phyloP scores from a whole-genome alignment of 2,329 filamentous ascomycete species.

The Tolypocladium tundrense region DNA sequence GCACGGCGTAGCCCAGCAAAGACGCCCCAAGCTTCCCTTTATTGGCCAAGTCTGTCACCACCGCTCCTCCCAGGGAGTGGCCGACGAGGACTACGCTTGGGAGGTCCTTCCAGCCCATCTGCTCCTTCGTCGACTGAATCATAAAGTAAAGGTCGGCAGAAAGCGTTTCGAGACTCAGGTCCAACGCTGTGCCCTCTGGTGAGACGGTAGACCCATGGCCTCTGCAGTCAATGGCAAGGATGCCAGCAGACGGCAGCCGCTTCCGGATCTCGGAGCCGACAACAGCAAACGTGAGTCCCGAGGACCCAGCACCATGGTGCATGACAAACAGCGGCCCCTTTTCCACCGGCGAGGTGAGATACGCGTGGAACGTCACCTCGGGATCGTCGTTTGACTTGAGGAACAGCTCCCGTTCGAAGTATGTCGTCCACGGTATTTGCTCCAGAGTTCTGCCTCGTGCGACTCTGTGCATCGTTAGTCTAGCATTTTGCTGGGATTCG shows the following conservation, averaged over 20 bases:
- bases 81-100: slow-evolving; percentile 77
- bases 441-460: slow-evolving; percentile 46
- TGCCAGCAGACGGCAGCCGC: slow-evolving; percentile 66
- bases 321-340: slow-evolving; percentile 78
- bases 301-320: slow-evolving; percentile 92
- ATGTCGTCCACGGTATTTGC: slow-evolving; percentile 75
- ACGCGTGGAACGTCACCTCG: slow-evolving; percentile 66
- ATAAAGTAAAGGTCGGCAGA: slow-evolving; percentile 62
- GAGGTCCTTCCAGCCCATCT: slow-evolving; percentile 62
- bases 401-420: slow-evolving; percentile 81
- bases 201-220: slow-evolving; percentile 70
- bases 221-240: slow-evolving; percentile 77
- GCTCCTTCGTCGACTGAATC: slow-evolving; percentile 53
- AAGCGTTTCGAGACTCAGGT: slow-evolving; percentile 65
- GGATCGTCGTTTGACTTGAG: slow-evolving; percentile 40
- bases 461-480: slow-evolving; percentile 24
- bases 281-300: slow-evolving; percentile 81
- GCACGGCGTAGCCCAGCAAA: slow-evolving; percentile 75
- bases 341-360: slow-evolving; percentile 70
- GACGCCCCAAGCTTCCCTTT: slow-evolving; percentile 53
- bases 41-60: slow-evolving; percentile 74
- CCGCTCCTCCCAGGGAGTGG: slow-evolving; percentile 86
- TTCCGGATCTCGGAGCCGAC: slow-evolving; percentile 69
- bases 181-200: slow-evolving; percentile 29
- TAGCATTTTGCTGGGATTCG: neutral